Conservation (phyloP, 2,329 filamentous ascomycete genomes). For the Cytospora chrysosperma region DNA sequence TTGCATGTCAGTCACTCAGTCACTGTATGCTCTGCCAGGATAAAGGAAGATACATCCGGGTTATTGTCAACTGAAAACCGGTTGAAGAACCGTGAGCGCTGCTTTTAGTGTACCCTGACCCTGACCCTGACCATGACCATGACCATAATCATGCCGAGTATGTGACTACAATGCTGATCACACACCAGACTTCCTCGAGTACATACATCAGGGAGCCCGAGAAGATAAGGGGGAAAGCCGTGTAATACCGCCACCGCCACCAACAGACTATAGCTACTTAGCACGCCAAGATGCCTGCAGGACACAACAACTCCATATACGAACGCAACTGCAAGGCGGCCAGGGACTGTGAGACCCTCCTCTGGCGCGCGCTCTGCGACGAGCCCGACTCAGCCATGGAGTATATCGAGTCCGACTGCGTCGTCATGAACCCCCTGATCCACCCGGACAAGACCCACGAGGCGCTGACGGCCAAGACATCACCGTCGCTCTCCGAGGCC, state of each 20-base stretch:
- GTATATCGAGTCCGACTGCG: conserved; percentile 17
- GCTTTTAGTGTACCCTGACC: not conserved
- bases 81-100: not conserved
- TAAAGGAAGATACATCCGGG: not conserved
- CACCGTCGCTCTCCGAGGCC: conserved; percentile 13
- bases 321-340: conserved; percentile 17
- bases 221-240: not conserved
- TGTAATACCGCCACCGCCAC: not conserved
- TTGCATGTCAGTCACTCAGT: too few species aligned
- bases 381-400: not conserved
- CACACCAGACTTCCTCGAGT: not conserved
- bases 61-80: not conserved
- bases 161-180: not conserved
- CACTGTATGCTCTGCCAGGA: too few species aligned
- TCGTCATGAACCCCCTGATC: conserved; percentile 21
- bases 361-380: conserved; percentile 17
- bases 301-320: conserved; percentile 17
- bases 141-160: not conserved
- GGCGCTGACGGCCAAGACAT: conserved; percentile 8
- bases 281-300: conserved; percentile 18
- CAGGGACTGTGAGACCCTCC: conserved; percentile 9
- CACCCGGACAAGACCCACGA: conserved; percentile 14
- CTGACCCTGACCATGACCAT: not conserved
- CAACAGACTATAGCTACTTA: too few species aligned
- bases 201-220: not conserved